These are phyloP conservation scores for Colletotrichum tropicale DNA, from an alignment of 2,329 filamentous ascomycete genomes.

Conservation along the genomic window DNA sequence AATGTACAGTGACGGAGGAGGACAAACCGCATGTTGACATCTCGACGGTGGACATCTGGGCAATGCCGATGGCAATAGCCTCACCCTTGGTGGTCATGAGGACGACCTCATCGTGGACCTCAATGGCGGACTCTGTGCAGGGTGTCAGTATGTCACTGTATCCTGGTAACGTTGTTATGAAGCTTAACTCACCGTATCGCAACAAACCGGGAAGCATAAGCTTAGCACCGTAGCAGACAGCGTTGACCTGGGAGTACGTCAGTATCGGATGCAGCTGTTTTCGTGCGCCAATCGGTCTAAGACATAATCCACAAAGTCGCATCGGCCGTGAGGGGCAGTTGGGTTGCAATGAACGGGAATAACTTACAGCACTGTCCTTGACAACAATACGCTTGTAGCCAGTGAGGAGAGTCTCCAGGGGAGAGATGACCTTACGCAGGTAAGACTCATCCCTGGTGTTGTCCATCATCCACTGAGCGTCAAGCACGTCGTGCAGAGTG, in stretches of 20 bases:
- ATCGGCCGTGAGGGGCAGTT: not conserved
- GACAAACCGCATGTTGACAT: constrained; percentile 76
- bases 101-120: constrained; percentile 94
- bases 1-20: not conserved
- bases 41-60: constrained; percentile 97
- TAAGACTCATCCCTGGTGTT: constrained; percentile 91
- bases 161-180: constrained; percentile 10
- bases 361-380: constrained; percentile 77
- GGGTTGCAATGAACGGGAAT: not conserved
- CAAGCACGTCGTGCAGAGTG: constrained; percentile 92
- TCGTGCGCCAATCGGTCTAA: not conserved
- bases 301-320: constrained; percentile 4
- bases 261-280: not conserved
- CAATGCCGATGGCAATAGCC: constrained; percentile 94
- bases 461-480: constrained; percentile 95
- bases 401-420: constrained; percentile 88
- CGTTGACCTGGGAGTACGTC: constrained; percentile 67
- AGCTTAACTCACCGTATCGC: constrained; percentile 72
- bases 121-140: constrained; percentile 79
- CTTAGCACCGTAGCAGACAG: constrained; percentile 98
- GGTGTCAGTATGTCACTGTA: constrained; percentile 27
- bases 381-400: constrained; percentile 97
- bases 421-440: constrained; percentile 87
- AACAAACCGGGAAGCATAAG: constrained; percentile 97
- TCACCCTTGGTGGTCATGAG: constrained; percentile 99